A percentile compares a stretch with the other conserved stretches of the same genome.
These are phyloP conservation scores for Coccomyxa subellipsoidea DNA, from an alignment of 163 green algal species.

Conservation along the genomic window DNA sequence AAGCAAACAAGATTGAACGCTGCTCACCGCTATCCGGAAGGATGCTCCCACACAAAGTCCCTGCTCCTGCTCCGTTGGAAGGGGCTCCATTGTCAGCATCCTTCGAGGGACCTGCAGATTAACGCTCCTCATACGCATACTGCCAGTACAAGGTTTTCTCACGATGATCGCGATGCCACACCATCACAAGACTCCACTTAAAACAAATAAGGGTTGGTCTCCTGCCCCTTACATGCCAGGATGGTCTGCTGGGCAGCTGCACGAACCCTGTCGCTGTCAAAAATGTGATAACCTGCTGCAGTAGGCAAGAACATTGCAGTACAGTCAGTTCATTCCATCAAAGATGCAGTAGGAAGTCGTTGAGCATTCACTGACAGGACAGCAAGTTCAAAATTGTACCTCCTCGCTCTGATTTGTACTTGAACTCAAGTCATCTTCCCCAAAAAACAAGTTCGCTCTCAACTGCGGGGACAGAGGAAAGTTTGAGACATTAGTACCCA, in stretches of 20 bases:
- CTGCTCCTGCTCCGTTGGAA: conserved; percentile 70
- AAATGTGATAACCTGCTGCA: conserved; percentile 23
- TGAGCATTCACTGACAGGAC: no score
- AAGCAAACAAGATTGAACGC: not conserved
- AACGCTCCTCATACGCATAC: not conserved
- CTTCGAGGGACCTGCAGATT: not conserved
- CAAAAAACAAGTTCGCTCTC: not conserved
- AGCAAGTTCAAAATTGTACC: no score
- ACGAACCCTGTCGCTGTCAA: conserved; percentile 25
- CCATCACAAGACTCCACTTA: no score
- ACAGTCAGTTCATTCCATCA: no score
- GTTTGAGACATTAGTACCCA: no score
- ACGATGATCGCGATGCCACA: no score
- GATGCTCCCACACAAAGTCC: conserved; percentile 72
- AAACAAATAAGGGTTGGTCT: no score
- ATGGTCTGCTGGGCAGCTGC: not conserved
- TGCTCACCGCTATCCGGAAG: conserved; percentile 39
- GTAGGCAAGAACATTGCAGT: not conserved
- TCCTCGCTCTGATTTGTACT: not conserved
- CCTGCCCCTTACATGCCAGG: not conserved
- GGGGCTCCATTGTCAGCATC: conserved; percentile 7
- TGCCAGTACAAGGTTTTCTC: no score
- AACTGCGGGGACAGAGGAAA: not conserved
- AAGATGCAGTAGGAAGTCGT: no score
- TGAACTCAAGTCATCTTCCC: not conserved